These are phyloP conservation scores for Coleophoma crateriformis DNA, from an alignment of 2,329 filamentous ascomycete species.

Conservation along the genomic window DNA sequence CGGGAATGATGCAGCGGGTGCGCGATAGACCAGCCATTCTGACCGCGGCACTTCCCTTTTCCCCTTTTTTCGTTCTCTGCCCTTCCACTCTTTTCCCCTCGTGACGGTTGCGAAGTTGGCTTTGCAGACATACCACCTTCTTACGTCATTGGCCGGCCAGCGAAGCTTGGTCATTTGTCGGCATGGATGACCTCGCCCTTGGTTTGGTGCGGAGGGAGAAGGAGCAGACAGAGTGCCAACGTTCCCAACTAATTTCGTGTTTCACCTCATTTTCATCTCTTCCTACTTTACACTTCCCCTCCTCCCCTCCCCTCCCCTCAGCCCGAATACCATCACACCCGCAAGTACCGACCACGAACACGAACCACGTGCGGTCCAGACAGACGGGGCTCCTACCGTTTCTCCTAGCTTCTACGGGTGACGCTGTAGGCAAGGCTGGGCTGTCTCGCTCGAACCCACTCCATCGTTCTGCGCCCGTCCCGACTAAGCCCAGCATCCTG, in stretches of 20 bases:
- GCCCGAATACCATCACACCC: background rate
- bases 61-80: background rate
- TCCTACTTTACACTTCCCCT: background rate
- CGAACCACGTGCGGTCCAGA: background rate
- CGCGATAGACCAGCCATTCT: background rate
- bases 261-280: background rate
- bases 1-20: background rate
- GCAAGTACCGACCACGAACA: background rate
- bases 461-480: background rate
- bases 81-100: background rate
- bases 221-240: background rate
- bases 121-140: no score
- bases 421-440: background rate
- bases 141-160: background rate
- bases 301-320: background rate
- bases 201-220: background rate
- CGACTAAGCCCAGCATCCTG: background rate
- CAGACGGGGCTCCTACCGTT: background rate
- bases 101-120: background rate
- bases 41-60: background rate
- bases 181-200: no score
- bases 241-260: background rate
- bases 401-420: background rate
- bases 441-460: background rate
- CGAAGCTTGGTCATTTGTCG: background rate